A percentile compares a stretch with the other conserved stretches of the same genome.
phyloP scores from a whole-genome alignment of 352 stramenopile genomes.

The Globisporangium solare region DNA sequence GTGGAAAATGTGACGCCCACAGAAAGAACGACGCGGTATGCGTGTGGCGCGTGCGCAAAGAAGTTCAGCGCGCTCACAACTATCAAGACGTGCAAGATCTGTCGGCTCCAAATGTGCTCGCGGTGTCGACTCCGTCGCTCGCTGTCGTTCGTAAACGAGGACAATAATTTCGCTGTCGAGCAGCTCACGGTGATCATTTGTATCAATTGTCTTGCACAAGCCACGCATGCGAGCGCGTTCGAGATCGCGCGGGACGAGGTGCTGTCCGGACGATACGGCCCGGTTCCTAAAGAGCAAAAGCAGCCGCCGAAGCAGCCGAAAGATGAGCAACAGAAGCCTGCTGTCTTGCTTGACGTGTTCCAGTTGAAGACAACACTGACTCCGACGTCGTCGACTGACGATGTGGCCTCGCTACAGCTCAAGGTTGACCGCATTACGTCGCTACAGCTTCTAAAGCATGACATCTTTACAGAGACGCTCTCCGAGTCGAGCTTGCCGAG shows the following conservation, averaged over 20 bases:
- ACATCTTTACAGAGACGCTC: too few relatives aligned
- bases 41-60: slow-evolving; percentile 21
- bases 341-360: too few relatives aligned
- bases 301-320: too few relatives aligned
- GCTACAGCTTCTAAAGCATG: too few relatives aligned
- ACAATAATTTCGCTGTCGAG: slow-evolving; percentile 10
- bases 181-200: slow-evolving; percentile 21
- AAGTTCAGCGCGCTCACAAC: slow-evolving; percentile 18
- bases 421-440: too few relatives aligned
- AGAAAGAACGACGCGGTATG: not conserved
- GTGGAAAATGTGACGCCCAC: not conserved
- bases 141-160: slow-evolving; percentile 19
- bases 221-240: slow-evolving; percentile 13
- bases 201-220: slow-evolving; percentile 24
- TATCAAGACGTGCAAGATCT: slow-evolving; percentile 23
- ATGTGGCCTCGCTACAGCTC: too few relatives aligned
- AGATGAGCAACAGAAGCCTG: too few relatives aligned
- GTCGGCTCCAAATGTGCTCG: slow-evolving; percentile 20
- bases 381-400: too few relatives aligned
- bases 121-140: slow-evolving; percentile 23
- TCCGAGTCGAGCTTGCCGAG: too few relatives aligned
- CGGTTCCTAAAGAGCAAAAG: not conserved
- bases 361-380: too few relatives aligned
- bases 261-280: slow-evolving; percentile 12
- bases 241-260: slow-evolving; percentile 22